phyloP scores from a whole-genome alignment of 768 basidiomycete genomes.

The Pleurotus tuoliensis region DNA sequence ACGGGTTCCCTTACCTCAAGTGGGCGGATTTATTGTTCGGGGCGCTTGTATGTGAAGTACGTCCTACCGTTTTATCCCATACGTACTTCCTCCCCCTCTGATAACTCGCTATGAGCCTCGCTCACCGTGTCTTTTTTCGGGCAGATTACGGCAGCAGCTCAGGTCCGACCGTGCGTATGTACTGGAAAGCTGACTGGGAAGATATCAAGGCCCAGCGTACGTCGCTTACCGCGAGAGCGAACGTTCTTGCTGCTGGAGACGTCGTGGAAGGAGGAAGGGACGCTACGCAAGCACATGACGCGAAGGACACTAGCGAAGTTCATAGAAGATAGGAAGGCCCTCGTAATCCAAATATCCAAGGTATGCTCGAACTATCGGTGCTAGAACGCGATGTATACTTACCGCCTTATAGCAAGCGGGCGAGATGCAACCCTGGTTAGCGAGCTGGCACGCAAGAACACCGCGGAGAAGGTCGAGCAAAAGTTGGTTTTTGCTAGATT shows the following conservation, averaged over 20 bases:
- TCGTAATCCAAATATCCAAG: background rate
- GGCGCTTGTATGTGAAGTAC: slow-evolving; percentile 14
- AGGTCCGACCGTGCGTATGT: no score
- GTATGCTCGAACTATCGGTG: background rate
- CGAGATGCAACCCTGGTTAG: background rate
- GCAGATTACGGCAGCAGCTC: background rate
- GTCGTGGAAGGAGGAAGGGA: background rate
- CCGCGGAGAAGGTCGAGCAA: background rate
- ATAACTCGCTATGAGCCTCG: no score
- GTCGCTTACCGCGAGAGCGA: no score
- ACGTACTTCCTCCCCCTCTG: background rate
- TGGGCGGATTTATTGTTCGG: slow-evolving; percentile 24
- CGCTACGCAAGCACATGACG: background rate
- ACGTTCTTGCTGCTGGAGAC: no score
- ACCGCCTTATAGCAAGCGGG: background rate
- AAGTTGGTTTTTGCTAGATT: background rate
- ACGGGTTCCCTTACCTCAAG: slow-evolving; percentile 19
- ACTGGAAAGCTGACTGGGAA: background rate
- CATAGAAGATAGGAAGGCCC: background rate
- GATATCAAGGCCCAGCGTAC: background rate
- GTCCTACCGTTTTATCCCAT: no score
- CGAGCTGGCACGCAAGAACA: background rate
- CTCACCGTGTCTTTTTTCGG: no score
- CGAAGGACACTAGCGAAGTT: background rate
- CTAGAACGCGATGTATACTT: background rate